Evolutionary conservation across 2,329 filamentous ascomycete genomes (phyloP), one percentile per base, ranked within the genome.

Genomic region (Didymellaceae sp.): DNA sequence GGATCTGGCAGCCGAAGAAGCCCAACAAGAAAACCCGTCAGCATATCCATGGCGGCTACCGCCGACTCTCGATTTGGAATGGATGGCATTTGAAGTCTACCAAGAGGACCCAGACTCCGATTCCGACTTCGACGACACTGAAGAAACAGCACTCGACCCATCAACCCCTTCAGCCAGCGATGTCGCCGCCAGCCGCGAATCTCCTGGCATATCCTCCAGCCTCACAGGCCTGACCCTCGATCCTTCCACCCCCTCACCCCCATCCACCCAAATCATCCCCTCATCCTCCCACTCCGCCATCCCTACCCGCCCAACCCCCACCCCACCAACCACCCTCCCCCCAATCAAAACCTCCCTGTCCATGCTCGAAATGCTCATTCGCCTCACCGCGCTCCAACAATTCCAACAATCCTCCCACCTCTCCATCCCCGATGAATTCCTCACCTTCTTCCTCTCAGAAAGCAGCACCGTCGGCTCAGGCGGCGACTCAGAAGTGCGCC

Each of bases 331-430:
- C 8, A 45, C 62, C 4, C 79, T 58, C 74, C 81, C 57, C 62
- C 54, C 80, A 22, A 82, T 89, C 60, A 83, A 82, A 45, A 87
- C 86, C 1, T 88, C 85, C 0, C 78, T 90, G 5, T 96, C 92
- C 1, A 82, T 96, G 7, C 83, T 97, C 45, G 92, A 97, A 72
- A 94, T 93, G 79, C 79, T 96, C 24, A 83, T 96, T 37, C 90
- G 93, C 32, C 82, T 97, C 37, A 87, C 89, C 4, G 90, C 91
- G 17, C 82, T 96, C 11, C 92, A 96, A 68, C 91, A 96, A 76
- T 96, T 94, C 71, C 89, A 96, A 68, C 92, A 97, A 77, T 83
- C 85, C 31, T 91, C 90, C 0, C 91, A 96, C 64, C 82, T 96
- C n/a, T 84, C 90, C 6, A 94, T 96, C 54, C 89, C 89, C 1